Evolutionary conservation across 306 rosid species (phyloP), one percentile per base, ranked within the genome.

Genomic region (Hippophae rhamnoides): DNA sequence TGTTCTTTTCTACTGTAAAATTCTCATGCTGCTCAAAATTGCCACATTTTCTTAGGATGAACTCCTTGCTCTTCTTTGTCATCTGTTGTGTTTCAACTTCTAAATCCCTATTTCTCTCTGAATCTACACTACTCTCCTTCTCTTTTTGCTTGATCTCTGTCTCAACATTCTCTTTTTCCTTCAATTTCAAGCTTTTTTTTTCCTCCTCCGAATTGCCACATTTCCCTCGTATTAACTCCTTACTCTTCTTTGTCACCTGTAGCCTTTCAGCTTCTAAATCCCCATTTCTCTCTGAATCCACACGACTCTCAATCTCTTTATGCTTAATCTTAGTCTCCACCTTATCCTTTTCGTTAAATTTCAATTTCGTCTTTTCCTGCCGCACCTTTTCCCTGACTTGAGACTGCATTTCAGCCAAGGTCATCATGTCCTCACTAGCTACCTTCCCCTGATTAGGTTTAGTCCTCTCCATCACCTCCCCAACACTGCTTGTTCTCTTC

Each of bases 381-480:
- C 56, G 75, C 0, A 43, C 73, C 67, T 77, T 90, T 56, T 27
- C 67, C 82, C 72, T 85, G 62, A 77, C 69, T 63, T 76, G 74
- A 52, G 60, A 60, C 69, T 82, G 89, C 69, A 90, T 70, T 62
- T 90, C 90, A 7, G 96, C 96, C 69, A 92, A 76, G 55, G 96
- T 92, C 95, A 90, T 85, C 60, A 57, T 76, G 43, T 85, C 95
- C 54, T 85, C 98, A 53, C 64, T 74, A 2, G 46, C 59, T 67
- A 63, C 77, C 5, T 65, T 63, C 70, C 67, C 75, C 69, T 81
- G 38, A 31, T 31, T 81, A 0, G 76, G 63, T 14, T 68, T 57
- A 11, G 90, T 79, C 79, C 84, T 78, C 73, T 82, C 84, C 80
- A 83, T 72, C 46, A 87, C 74, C 61, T 90, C 95, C 58, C 78